Percentiles rank a stretch among this genome's conserved stretches.
These are phyloP conservation scores for Tuber brumale DNA, from an alignment of 495 filamentous ascomycete genomes.

Conservation along the genomic window DNA sequence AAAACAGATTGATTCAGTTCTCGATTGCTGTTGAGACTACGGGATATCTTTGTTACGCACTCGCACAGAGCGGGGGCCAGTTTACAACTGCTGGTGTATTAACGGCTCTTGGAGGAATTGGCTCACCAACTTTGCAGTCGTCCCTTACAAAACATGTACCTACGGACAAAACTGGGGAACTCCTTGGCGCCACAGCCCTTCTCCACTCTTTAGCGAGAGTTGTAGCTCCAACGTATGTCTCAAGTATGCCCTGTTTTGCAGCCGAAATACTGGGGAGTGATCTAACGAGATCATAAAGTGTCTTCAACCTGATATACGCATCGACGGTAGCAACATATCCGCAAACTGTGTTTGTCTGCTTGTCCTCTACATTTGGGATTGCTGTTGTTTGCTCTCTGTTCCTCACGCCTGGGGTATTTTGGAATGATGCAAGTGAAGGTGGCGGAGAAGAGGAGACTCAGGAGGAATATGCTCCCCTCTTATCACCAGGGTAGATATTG, in stretches of 20 bases:
- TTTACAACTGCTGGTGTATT: conserved; percentile 63
- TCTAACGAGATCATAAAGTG: conserved; percentile 7
- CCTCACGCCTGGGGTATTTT: conserved; percentile 25
- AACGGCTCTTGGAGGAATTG: conserved; percentile 74
- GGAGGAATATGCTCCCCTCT: not conserved
- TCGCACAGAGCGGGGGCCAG: conserved; percentile 52
- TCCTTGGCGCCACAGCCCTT: conserved; percentile 80
- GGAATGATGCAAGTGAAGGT: conserved; percentile 16
- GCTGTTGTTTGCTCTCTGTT: conserved; percentile 62
- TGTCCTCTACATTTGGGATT: conserved; percentile 60
- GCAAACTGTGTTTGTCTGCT: conserved; percentile 73
- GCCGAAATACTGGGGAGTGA: too few species aligned
- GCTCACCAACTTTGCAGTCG: conserved; percentile 71
- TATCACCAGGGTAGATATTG: not conserved
- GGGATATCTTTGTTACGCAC: conserved; percentile 67
- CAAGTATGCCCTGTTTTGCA: not conserved
- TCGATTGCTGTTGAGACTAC: conserved; percentile 71
- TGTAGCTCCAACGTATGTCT: conserved; percentile 55
- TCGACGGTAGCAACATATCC: conserved; percentile 68
- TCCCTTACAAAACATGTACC: conserved; percentile 87
- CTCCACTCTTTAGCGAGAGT: conserved; percentile 77
- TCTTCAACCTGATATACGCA: conserved; percentile 82
- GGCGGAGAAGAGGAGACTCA: conserved; percentile 6
- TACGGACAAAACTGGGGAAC: conserved; percentile 66
- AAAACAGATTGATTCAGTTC: conserved; percentile 56